Base-by-base conservation (phyloP, 2,329 filamentous ascomycete genomes). In the Fusarium siculi region DNA sequence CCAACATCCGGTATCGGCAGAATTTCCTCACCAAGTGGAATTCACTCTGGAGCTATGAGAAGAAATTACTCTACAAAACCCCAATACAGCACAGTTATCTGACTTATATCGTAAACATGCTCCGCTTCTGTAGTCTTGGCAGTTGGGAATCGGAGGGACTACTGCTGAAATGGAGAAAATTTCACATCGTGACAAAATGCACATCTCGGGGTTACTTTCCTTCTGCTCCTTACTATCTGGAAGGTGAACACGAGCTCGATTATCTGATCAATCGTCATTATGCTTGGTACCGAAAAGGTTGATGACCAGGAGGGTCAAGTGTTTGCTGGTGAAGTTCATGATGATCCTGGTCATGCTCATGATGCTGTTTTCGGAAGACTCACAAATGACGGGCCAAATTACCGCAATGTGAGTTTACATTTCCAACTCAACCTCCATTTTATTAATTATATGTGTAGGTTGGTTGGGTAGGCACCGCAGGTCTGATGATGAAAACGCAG, bases 401-500 rank as follows among this genome's bases (percentile, higher is more conserved):
- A 80, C 53, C 77, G 76, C 32, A 74, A 75, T 57, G 78, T 78
- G 72, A 43, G 76, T 67, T 7, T 9, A 0, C 19, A 6, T 7
- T 39, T 2, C 15, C 19, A 6, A 2, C 5, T 5, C 9, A 6
- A 2, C 0, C 4, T 21, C 8, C 1, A 32, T 1, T 18, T 11
- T 34, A 2, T 23, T 54, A 12, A 66, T 40, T 44, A 9, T 7
- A 9, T 32, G 23, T 42, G 49, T 82, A 82, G 80, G 84, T 47
- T 1, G 82, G 83, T 40, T 86, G 84, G 84, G 58, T 83, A 2
- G 84, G 83, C 23, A 84, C 84, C 10, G 74, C 80, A 0, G 82
- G 81, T 10, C 77, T 86, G 49, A 86, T 85, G 83, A 83, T 85
- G 81, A 85, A 86, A 76, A 84, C 82, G 1, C 83, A 85, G 66